Evolutionary conservation across 805 yeast genomes (phyloP).

Genomic region (Metschnikowia santaceciliae): DNA sequence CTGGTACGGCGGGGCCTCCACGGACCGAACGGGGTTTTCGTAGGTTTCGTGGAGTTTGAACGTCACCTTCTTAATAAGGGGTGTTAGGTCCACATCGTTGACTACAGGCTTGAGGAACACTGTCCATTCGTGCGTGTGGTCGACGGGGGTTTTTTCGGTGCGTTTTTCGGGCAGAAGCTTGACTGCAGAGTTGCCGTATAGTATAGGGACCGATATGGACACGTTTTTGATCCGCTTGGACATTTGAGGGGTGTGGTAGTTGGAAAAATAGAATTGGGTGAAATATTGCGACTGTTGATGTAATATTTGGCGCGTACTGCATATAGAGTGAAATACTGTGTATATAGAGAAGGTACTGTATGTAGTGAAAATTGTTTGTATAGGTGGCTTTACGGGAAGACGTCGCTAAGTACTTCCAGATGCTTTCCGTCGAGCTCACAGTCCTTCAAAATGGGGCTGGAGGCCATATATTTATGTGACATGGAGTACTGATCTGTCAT

Average conservation of each 20-base stretch:
- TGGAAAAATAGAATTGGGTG: neutral
- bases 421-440: no score
- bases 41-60: conserved; percentile 96
- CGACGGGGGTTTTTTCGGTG: conserved; percentile 63
- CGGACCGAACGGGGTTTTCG: conserved; percentile 75
- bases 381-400: no score
- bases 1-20: conserved; percentile 89
- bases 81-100: conserved; percentile 70
- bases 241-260: conserved; percentile 5
- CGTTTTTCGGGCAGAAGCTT: conserved; percentile 50
- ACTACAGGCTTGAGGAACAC: conserved; percentile 77
- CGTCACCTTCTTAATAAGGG: conserved; percentile 82
- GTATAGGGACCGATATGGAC: conserved; percentile 71
- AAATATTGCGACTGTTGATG: no score
- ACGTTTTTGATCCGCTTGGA: conserved; percentile 26
- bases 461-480: no score
- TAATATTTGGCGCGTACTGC: no score
- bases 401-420: no score
- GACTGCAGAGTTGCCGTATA: conserved; percentile 77
- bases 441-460: no score
- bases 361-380: no score
- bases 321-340: no score
- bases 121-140: conserved; percentile 96
- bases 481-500: no score
- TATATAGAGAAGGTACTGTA: no score